Conservation (phyloP, 1,284 basidiomycete species). For the Psilocybe mexicana region DNA sequence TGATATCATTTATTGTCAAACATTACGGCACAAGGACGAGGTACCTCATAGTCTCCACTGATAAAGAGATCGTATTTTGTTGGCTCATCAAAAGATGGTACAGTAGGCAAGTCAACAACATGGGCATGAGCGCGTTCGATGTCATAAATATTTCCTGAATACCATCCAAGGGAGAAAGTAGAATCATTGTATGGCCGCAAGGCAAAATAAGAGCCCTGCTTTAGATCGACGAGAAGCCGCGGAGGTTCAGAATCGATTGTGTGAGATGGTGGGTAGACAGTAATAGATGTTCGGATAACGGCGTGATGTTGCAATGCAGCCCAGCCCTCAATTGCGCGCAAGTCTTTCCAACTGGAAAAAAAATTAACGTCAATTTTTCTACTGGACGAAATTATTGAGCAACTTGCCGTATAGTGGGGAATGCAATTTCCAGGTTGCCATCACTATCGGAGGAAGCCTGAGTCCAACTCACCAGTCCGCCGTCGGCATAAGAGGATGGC, state of each 20-base stretch:
- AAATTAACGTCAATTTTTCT: not conserved
- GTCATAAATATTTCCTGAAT: constrained; percentile 73
- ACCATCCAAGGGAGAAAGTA: constrained; percentile 56
- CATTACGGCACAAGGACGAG: constrained; percentile 9
- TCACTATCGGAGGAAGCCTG: constrained; percentile 34
- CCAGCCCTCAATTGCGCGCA: constrained; percentile 80
- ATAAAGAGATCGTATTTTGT: constrained; percentile 56
- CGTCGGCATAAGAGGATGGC: constrained; percentile 68
- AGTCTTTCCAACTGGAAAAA: constrained; percentile 55
- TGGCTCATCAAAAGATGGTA: constrained; percentile 41
- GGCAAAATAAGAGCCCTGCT: constrained; percentile 70
- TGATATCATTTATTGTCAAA: not conserved
- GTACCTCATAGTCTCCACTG: constrained; percentile 73
- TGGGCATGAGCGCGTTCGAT: constrained; percentile 52
- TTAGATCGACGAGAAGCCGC: constrained; percentile 45
- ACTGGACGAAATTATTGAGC: not conserved
- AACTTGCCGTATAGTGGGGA: constrained; percentile 57
- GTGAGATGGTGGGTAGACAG: constrained; percentile 48
- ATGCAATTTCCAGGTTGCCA: constrained; percentile 58
- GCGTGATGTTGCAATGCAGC: constrained; percentile 75
- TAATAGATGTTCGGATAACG: constrained; percentile 62
- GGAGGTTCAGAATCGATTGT: constrained; percentile 13
- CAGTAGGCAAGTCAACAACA: constrained; percentile 47
- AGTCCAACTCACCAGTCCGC: constrained; percentile 59
- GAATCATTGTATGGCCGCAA: constrained; percentile 44